A percentile compares a stretch with the other conserved stretches of the same genome.
phyloP scores from a whole-genome alignment of 1,284 basidiomycete species.

The Naganishia sp. region DNA sequence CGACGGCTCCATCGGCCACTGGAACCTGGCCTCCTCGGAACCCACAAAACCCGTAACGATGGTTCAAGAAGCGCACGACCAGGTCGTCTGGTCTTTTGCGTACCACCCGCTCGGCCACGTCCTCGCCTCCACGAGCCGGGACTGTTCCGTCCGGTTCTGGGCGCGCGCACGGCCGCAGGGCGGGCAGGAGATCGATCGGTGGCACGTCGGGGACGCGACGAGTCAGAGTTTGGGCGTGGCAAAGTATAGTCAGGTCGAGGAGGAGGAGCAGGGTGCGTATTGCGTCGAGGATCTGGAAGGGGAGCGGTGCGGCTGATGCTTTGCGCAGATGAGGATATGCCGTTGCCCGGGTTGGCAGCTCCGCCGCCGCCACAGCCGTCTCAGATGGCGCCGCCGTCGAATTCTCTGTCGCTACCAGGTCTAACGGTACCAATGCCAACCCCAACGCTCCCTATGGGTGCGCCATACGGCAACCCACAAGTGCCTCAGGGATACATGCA shows the following conservation, averaged over 20 bases:
- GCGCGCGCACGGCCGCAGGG: conserved; percentile 68
- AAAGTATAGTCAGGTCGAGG: conserved; percentile 56
- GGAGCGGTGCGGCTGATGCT: neutral
- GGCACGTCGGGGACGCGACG: conserved; percentile 48
- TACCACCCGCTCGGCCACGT: conserved; percentile 96
- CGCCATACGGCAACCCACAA: neutral
- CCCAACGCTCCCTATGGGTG: conserved; percentile 19
- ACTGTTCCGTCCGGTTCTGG: conserved; percentile 98
- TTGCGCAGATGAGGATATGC: conserved; percentile 29
- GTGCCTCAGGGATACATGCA: conserved; percentile 1
- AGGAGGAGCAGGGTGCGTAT: conserved; percentile 38
- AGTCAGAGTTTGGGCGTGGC: conserved; percentile 39
- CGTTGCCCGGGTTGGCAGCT: conserved; percentile 32
- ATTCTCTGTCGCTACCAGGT: conserved; percentile 15
- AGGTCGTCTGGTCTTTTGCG: conserved; percentile 91
- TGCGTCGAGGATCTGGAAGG: conserved; percentile 2
- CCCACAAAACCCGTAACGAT: conserved; percentile 67
- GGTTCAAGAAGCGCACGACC: conserved; percentile 91
- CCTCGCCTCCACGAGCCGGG: conserved; percentile 88
- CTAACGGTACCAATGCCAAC: conserved; percentile 23
- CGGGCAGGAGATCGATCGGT: conserved; percentile 64
- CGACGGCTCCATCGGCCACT: conserved; percentile 88
- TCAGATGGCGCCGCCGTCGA: neutral
- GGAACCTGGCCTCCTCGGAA: conserved; percentile 67
- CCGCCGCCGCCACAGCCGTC: neutral